Conservation (phyloP, 164 flowering plant species). For the Aristolochia contorta region DNA sequence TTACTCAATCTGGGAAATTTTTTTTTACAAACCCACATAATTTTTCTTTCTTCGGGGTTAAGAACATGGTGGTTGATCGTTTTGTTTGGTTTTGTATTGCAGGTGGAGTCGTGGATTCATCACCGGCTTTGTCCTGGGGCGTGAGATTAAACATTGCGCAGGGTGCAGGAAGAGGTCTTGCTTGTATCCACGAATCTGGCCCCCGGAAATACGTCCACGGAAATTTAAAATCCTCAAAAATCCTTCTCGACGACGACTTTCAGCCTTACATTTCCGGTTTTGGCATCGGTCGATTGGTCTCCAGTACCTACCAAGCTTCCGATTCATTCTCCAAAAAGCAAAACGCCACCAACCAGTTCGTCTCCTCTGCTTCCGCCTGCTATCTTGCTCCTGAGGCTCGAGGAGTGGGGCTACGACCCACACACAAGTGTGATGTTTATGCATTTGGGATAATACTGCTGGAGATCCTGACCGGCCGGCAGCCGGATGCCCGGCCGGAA, state of each 20-base stretch:
- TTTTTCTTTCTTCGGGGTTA: no score
- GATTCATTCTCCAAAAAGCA: conserved; percentile 25
- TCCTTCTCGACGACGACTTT: conserved; percentile 73
- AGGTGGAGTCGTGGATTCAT: conserved; percentile 41
- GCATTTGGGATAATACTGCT: conserved; percentile 77
- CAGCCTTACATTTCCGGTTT: conserved; percentile 74
- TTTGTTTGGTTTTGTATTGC: conserved; percentile 9
- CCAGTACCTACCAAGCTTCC: conserved; percentile 21
- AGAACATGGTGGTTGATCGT: not conserved
- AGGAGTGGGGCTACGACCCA: conserved; percentile 30
- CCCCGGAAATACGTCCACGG: conserved; percentile 80
- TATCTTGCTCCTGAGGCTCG: conserved; percentile 82
- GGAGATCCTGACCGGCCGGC: conserved; percentile 71
- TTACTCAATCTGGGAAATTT: no score
- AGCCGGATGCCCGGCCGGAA: conserved; percentile 42
- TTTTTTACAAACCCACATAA: no score
- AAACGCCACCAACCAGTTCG: conserved; percentile 16
- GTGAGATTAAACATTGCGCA: conserved; percentile 69
- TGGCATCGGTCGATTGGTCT: conserved; percentile 64
- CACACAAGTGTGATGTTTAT: conserved; percentile 83
- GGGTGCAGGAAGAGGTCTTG: conserved; percentile 74
- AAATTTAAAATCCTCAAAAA: conserved; percentile 74
- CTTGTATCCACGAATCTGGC: conserved; percentile 72
- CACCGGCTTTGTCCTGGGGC: conserved; percentile 66
- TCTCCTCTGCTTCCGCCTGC: conserved; percentile 6